A percentile compares a stretch with the other conserved stretches of the same genome.
Evolutionary conservation across 495 filamentous ascomycete species (phyloP).

Genomic region (Penicillium salamii): DNA sequence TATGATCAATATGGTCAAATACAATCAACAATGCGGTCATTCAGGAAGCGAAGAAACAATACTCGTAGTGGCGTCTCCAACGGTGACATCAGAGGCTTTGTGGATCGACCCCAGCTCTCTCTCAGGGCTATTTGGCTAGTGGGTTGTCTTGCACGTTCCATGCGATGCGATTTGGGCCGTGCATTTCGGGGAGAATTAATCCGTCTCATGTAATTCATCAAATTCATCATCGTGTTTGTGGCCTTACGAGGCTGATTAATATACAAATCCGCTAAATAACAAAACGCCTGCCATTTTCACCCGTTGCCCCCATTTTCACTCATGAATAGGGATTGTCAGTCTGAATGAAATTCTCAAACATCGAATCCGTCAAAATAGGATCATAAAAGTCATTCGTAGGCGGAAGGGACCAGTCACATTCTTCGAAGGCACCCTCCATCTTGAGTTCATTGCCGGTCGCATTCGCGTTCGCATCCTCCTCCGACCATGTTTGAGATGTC

Average conservation of each 20-base stretch:
- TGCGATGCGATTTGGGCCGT: neutral
- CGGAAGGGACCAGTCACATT: conserved; percentile 1
- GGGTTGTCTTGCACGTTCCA: conserved; percentile 2
- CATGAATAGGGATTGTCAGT: conserved; percentile 2
- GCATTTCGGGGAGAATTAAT: too few species aligned
- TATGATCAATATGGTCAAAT: too few species aligned
- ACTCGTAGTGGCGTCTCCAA: neutral
- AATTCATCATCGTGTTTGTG: too few species aligned
- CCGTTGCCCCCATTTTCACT: neutral
- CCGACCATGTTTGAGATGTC: conserved; percentile 11
- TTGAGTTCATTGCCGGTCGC: too few species aligned
- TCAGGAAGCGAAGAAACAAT: too few species aligned
- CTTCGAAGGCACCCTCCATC: too few species aligned
- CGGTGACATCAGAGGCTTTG: conserved; percentile 10
- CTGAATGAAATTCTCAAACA: conserved; percentile 20
- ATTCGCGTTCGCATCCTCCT: conserved; percentile 1
- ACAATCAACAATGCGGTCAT: too few species aligned
- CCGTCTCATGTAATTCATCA: too few species aligned
- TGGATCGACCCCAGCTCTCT: neutral
- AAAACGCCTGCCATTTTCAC: neutral
- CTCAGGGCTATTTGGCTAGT: too few species aligned
- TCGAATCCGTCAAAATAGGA: conserved; percentile 4
- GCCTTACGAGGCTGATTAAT: too few species aligned
- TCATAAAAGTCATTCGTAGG: conserved; percentile 1
- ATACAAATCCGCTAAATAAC: neutral